Base-by-base conservation (phyloP, 2,329 filamentous ascomycete species). In the Cercospora janseana region DNA sequence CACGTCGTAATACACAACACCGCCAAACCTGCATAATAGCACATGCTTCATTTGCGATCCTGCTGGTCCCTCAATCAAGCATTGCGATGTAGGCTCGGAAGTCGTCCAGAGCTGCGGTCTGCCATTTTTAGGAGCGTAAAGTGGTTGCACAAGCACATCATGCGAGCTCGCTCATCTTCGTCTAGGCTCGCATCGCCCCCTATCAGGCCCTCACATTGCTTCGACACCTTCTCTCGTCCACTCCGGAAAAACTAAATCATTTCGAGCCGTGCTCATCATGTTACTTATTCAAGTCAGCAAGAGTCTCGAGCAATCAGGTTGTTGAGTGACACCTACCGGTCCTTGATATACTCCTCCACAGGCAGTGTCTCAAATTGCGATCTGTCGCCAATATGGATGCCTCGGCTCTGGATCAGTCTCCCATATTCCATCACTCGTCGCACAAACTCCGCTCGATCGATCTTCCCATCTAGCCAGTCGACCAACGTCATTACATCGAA, bases 401-500 rank as follows among this genome's bases (percentile, higher is more conserved):
- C 70, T 29, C 65, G 60, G 26, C 60, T 64, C 60, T 72, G 69
- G 8, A 72, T 65, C 7, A 63, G 62, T 42, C 68, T 60, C 45
- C 69, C 69, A 60, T 66, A 71, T 9, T 64, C 65, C 61, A 72
- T 63, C 4, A 63, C 68, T 56, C 67, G 55, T 50, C 49, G 63
- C 49, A 70, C 69, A 66, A 72, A 74, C 46, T 66, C 52, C 16
- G 58, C 54, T 32, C 65, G 46, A 4, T 63, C 57, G 27, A 70
- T 64, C 48, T 70, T 66, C 0, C 72, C 72, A 9, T 65, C 62
- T 53, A 73, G 62, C 55, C 73, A 69, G 42, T 69, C 65, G 2
- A 66, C 72, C 12, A 75, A 51, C 6, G 62, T 63, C 60, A 73
- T 63, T 4, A 69, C 69, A 55, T 76, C 70, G 28, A 70, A 69